phyloP scores from a whole-genome alignment of 257 asterid species.

The Solanum arcanum region DNA sequence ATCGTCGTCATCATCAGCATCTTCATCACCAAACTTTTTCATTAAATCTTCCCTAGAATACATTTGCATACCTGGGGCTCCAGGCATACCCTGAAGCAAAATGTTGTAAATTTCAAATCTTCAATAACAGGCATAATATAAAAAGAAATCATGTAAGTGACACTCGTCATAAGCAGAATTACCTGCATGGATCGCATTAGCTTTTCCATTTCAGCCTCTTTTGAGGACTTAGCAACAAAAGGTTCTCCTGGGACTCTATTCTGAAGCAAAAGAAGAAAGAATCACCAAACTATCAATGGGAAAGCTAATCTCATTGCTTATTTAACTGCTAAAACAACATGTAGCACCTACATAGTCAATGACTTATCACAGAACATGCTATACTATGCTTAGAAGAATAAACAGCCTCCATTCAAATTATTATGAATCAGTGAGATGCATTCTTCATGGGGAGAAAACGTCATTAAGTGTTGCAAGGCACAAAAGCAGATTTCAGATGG shows the following conservation, averaged over 20 bases:
- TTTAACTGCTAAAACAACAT: neutral
- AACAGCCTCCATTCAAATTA: neutral
- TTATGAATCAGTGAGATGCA: neutral
- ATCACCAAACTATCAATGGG: neutral
- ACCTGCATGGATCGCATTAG: constrained; percentile 93
- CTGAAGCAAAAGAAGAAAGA: constrained; percentile 24
- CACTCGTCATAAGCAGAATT: neutral
- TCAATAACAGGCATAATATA: neutral
- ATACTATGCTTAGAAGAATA: neutral
- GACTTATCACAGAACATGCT: neutral
- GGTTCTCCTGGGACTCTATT: constrained; percentile 80
- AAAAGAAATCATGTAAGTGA: neutral
- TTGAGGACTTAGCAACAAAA: constrained; percentile 66
- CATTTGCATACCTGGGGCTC: constrained; percentile 96
- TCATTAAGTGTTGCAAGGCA: neutral
- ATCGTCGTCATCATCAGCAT: constrained; percentile 58
- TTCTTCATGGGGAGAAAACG: neutral
- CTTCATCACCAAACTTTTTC: constrained; percentile 65
- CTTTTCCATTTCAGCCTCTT: constrained; percentile 92
- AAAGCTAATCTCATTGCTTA: neutral
- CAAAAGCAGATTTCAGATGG: neutral
- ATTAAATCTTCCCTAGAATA: constrained; percentile 84
- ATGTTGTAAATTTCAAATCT: neutral
- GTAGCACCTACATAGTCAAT: neutral
- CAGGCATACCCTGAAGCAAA: constrained; percentile 69